A percentile compares a stretch with the other conserved stretches of the same genome.
Conservation (phyloP, 805 yeast genomes). For the Blastobotrys terrestris region DNA sequence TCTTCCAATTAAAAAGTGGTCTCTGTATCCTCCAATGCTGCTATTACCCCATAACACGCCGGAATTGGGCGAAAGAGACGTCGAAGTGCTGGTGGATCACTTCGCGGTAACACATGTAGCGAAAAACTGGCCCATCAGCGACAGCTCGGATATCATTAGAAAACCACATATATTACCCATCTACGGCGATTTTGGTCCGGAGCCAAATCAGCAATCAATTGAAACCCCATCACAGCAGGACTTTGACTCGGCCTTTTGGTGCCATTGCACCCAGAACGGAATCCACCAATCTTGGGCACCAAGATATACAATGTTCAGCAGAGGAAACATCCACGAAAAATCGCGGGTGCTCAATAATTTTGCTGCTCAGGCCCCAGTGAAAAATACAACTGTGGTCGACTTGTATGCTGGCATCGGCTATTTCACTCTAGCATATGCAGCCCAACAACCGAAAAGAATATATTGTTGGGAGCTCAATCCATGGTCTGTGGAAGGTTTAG, state of each 20-base stretch:
- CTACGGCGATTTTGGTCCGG: conserved; percentile 54
- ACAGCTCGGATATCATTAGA: conserved; percentile 52
- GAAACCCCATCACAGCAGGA: conserved; percentile 39
- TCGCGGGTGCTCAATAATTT: conserved; percentile 44
- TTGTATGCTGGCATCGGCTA: conserved; percentile 84
- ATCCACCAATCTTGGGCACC: conserved; percentile 83
- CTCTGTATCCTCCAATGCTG: conserved; percentile 62
- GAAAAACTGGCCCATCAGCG: conserved; percentile 57
- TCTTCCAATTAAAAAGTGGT: conserved; percentile 37
- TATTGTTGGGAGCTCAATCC: conserved; percentile 82
- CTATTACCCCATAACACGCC: conserved; percentile 48
- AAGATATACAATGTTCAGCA: conserved; percentile 73
- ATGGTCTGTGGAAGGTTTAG: conserved; percentile 73
- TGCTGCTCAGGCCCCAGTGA: conserved; percentile 22
- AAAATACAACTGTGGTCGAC: conserved; percentile 49
- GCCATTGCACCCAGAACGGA: conserved; percentile 62
- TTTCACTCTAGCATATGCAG: conserved; percentile 64
- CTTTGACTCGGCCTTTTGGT: conserved; percentile 61
- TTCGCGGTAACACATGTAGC: conserved; percentile 53
- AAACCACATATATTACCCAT: conserved; percentile 59
- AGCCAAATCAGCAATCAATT: conserved; percentile 6
- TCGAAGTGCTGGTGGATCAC: conserved; percentile 15
- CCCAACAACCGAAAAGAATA: conserved; percentile 44
- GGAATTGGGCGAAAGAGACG: neutral
- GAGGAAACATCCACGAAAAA: conserved; percentile 83